These are phyloP conservation scores for Yueomyces sinensis DNA, from an alignment of 805 yeast species.

Conservation along the genomic window DNA sequence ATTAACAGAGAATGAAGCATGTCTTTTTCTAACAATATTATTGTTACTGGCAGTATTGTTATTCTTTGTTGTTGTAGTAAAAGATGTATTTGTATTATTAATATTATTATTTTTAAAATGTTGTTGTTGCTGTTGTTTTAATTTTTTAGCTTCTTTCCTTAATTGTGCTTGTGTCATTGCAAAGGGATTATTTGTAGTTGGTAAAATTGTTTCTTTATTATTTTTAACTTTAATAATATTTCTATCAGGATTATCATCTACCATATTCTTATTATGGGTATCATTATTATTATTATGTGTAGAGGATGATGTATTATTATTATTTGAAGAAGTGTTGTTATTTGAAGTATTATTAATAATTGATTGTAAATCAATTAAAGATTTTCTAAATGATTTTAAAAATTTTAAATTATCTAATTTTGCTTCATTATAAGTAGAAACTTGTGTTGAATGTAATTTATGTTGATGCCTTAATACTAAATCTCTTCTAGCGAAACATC, in stretches of 20 bases:
- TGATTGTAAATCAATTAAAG: not conserved
- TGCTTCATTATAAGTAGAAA: constrained; percentile 6
- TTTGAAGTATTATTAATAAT: too few species aligned
- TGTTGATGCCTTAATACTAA: constrained; percentile 87
- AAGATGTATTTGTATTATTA: not conserved
- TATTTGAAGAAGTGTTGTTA: not conserved
- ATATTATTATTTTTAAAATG: not conserved
- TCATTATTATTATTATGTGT: not conserved
- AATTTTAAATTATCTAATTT: not conserved
- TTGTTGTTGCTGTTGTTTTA: not conserved
- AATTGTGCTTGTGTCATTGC: constrained; percentile 21
- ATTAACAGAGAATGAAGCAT: constrained; percentile 28
- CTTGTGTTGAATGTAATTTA: constrained; percentile 55
- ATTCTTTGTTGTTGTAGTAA: not conserved
- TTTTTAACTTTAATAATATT: constrained; percentile 27
- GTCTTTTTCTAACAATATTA: constrained; percentile 23
- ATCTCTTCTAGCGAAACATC: constrained; percentile 88
- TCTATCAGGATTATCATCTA: constrained; percentile 17
- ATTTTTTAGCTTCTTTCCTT: constrained; percentile 14
- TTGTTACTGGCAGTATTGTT: not conserved
- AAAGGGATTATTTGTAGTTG: constrained; percentile 19
- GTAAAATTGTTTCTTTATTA: constrained; percentile 27
- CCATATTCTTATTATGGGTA: too few species aligned
- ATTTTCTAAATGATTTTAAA: not conserved
- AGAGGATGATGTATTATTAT: not conserved